These are phyloP conservation scores for Suillus subluteus DNA, from an alignment of 768 basidiomycete species.

Conservation along the genomic window DNA sequence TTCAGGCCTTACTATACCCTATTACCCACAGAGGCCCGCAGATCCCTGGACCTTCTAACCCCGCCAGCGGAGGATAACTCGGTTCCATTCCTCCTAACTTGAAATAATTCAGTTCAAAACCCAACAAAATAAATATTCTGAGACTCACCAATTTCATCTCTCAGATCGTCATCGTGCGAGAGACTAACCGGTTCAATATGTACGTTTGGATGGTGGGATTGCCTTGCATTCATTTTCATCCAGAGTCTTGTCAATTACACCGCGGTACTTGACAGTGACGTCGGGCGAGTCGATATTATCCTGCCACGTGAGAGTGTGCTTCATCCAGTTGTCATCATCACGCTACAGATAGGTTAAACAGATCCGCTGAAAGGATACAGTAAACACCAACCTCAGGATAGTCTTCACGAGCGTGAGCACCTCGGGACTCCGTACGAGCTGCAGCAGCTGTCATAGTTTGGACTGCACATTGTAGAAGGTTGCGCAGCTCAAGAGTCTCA, in stretches of 20 bases:
- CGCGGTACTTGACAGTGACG: constrained; percentile 88
- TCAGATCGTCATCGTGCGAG: constrained; percentile 54
- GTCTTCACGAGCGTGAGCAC: constrained; percentile 98
- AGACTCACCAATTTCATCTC: constrained; percentile 44
- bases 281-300: constrained; percentile 73
- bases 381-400: constrained; percentile 73
- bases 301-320: constrained; percentile 93
- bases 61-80: constrained; percentile 71
- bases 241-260: constrained; percentile 82
- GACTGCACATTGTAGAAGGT: constrained; percentile 91
- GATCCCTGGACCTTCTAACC: constrained; percentile 60
- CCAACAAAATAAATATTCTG: neutral
- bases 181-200: constrained; percentile 57
- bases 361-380: neutral
- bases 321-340: constrained; percentile 95
- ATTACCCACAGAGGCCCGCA: constrained; percentile 74
- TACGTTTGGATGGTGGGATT: constrained; percentile 97
- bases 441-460: constrained; percentile 94
- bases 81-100: constrained; percentile 90
- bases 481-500: constrained; percentile 96
- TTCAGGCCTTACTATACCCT: constrained; percentile 75
- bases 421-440: constrained; percentile 95
- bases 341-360: constrained; percentile 50
- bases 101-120: constrained; percentile 7
- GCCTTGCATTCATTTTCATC: constrained; percentile 97